Conservation (phyloP, 2,329 filamentous ascomycete genomes). For the Ceratocystis cubensis region DNA sequence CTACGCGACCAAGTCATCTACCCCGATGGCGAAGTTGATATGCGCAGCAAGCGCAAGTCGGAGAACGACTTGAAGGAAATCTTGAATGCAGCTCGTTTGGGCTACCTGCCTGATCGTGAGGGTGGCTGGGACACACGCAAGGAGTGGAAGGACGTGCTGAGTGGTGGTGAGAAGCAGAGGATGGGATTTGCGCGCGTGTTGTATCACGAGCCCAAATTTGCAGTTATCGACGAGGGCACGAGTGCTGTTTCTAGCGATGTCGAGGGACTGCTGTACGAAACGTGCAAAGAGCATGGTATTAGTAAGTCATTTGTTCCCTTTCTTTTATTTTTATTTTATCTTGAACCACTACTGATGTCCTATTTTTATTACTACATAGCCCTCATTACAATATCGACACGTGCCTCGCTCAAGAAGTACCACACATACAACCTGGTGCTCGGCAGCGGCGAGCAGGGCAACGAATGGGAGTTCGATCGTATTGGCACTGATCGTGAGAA, state of each 20-base stretch:
- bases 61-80: slow-evolving; percentile 64
- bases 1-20: slow-evolving; percentile 96
- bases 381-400: slow-evolving; percentile 88
- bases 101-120: slow-evolving; percentile 82
- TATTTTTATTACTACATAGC: slow-evolving; percentile 36
- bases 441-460: slow-evolving; percentile 66
- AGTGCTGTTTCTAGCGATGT: slow-evolving; percentile 90
- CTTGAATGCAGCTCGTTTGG: slow-evolving; percentile 71
- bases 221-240: slow-evolving; percentile 90
- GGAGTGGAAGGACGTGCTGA: slow-evolving; percentile 97
- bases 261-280: slow-evolving; percentile 85
- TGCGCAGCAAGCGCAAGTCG: slow-evolving; percentile 65
- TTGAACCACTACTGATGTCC: slow-evolving; percentile 23
- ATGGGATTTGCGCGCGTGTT: slow-evolving; percentile 82
- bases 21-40: slow-evolving; percentile 85
- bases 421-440: slow-evolving; percentile 84
- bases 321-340: neutral
- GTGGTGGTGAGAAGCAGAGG: slow-evolving; percentile 91
- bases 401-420: slow-evolving; percentile 88
- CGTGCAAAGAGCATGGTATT: slow-evolving; percentile 82
- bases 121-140: slow-evolving; percentile 95
- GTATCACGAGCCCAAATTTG: slow-evolving; percentile 91
- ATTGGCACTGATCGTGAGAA: slow-evolving; percentile 93
- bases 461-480: slow-evolving; percentile 82
- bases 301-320: slow-evolving; percentile 45